Evolutionary conservation across 2,329 filamentous ascomycete species (phyloP).

Genomic region (Hortaea sp.): DNA sequence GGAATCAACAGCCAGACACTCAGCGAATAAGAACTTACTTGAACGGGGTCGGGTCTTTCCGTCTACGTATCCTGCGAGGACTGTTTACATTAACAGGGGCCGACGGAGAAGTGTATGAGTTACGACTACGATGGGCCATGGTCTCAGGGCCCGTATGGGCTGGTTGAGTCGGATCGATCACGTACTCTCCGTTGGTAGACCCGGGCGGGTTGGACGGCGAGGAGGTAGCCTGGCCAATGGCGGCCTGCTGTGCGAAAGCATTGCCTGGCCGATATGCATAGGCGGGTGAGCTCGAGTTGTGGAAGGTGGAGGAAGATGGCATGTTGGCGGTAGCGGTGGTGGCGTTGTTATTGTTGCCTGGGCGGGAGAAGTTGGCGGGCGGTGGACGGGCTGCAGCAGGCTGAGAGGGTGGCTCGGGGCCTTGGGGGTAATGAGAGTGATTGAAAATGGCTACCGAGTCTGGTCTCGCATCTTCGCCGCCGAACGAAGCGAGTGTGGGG

Average conservation of each 20-base stretch:
- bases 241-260: constrained; percentile 7
- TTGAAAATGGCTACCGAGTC: constrained; percentile 53
- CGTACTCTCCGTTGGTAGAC: constrained; percentile 42
- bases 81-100: constrained; percentile 86
- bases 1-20: background rate
- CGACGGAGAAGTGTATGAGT: constrained; percentile 91
- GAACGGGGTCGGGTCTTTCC: constrained; percentile 96
- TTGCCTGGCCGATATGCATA: constrained; percentile 16
- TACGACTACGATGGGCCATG: constrained; percentile 92
- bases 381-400: background rate
- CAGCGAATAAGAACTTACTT: constrained; percentile 57
- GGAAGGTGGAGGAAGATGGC: constrained; percentile 7
- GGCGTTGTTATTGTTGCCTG: constrained; percentile 8
- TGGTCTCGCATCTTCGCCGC: constrained; percentile 53
- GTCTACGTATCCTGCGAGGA: constrained; percentile 78
- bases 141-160: constrained; percentile 56
- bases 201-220: constrained; percentile 10
- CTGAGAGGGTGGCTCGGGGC: constrained; percentile 19
- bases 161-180: constrained; percentile 56
- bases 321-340: background rate
- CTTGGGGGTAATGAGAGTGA: constrained; percentile 26
- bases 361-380: constrained; percentile 26
- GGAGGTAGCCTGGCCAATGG: constrained; percentile 8
- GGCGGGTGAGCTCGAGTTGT: constrained; percentile 17
- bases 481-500: constrained; percentile 46